Evolutionary conservation across 116 monocot species (phyloP).

Genomic region (Zostera marina): DNA sequence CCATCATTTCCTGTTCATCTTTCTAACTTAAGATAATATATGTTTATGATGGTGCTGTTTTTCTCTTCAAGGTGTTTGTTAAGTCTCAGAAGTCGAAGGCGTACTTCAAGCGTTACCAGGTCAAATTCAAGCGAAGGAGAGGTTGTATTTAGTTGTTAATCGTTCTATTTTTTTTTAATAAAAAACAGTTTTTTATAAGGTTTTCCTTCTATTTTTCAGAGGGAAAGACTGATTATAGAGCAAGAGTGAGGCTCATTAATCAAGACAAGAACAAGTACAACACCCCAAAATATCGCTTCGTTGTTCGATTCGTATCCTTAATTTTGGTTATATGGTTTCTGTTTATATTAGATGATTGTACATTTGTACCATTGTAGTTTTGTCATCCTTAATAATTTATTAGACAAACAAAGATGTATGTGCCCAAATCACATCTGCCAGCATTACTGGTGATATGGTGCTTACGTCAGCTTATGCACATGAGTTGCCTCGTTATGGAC

Average conservation of each 20-base stretch:
- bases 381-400: constrained; percentile 14
- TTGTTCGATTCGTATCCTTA: constrained; percentile 74
- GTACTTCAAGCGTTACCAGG: constrained; percentile 90
- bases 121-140: constrained; percentile 86
- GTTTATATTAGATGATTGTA: no score
- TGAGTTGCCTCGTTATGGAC: constrained; percentile 52
- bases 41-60: no score
- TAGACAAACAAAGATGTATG: constrained; percentile 35
- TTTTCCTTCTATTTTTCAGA: constrained; percentile 17
- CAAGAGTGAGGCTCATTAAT: constrained; percentile 74
- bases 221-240: constrained; percentile 88
- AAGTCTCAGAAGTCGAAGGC: constrained; percentile 61
- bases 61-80: constrained; percentile 32
- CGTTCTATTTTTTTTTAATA: neutral
- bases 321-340: no score
- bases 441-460: constrained; percentile 71
- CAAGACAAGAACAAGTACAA: constrained; percentile 95
- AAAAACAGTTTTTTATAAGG: neutral
- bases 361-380: no score
- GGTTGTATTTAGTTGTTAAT: constrained; percentile 5
- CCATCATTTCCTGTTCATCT: no score
- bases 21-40: no score
- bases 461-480: constrained; percentile 51
- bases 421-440: constrained; percentile 76
- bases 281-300: constrained; percentile 83